Evolutionary conservation across 2,329 filamentous ascomycete species (phyloP), one percentile per base, ranked within the genome.

Genomic region (Calycina herbarum): DNA sequence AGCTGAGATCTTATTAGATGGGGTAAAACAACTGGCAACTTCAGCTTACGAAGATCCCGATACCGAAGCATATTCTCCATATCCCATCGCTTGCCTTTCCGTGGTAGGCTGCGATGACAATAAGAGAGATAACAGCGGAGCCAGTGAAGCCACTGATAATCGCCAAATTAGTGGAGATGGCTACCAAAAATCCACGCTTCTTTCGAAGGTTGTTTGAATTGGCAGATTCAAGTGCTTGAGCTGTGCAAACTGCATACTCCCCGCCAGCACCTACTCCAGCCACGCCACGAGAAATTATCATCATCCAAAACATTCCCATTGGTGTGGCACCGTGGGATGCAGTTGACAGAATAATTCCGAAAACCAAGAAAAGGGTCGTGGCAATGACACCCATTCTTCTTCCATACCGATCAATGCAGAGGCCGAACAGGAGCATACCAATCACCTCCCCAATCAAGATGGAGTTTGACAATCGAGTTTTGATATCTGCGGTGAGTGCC

Each of bases 391-490:
- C 82, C 0, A 78, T 82, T 57, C 79, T 78, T 48, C 83, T 77
- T n/a, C 83, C 83, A 6, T 84, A 70, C 13, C 63, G 59, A 68
- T 83, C 83, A 68, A 82, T 81, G 8, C 82, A 71, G 11, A 80
- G 74, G 10, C 83, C 82, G 65, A 86, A 85, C 69, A 80, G 75
- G 10, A 86, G 73, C 79, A 85, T 86, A 62, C 84, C 84, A 60
- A 85, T 75, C 62, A 85, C 84, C 73, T 83, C 81, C 58, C 84
- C 85, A 61, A 86, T 80, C 4, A 86, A 77, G 67, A 82, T 83
- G 3, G 84, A 80, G 68, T 86, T 86, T 51, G 81, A 82, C 3
- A 86, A 79, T 6, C 83, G 78, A 3, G 80, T 58, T 24, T 58
- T 58, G 15, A 58, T 58, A 35, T n/a, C 57, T 35, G 57, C 31